These are phyloP conservation scores for Rutstroemia sp. DNA, from an alignment of 2,329 filamentous ascomycete genomes.

Conservation along the genomic window DNA sequence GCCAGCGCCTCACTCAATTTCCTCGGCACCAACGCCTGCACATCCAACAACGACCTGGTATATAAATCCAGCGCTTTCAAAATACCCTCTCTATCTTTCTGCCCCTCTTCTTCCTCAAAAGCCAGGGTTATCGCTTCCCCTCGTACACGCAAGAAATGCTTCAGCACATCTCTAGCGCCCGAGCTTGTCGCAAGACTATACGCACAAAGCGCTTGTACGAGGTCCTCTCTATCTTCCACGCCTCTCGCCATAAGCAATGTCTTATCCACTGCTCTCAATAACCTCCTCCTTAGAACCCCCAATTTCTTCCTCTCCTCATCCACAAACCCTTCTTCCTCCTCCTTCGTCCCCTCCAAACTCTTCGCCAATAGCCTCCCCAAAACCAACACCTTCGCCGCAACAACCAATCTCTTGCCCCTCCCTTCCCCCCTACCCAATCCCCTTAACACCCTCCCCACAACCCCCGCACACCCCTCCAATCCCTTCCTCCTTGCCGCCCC, in stretches of 20 bases:
- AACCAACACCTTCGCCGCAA: conserved; percentile 66
- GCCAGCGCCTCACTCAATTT: conserved; percentile 63
- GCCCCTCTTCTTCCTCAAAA: conserved; percentile 45
- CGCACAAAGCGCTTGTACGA: conserved; percentile 70
- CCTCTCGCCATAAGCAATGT: conserved; percentile 53
- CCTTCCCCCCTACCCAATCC: conserved; percentile 22
- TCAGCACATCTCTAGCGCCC: conserved; percentile 69
- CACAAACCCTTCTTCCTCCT: conserved; percentile 33
- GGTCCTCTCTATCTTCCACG: conserved; percentile 38
- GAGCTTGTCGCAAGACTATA: conserved; percentile 77
- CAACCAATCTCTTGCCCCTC: conserved; percentile 38
- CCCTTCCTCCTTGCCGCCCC: conserved; percentile 39
- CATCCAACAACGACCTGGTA: conserved; percentile 67
- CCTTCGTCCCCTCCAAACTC: conserved; percentile 51
- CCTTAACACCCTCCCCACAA: conserved; percentile 42
- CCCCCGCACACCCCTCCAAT: conserved; percentile 44
- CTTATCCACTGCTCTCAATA: conserved; percentile 62
- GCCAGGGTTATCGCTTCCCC: conserved; percentile 58
- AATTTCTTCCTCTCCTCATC: conserved; percentile 59
- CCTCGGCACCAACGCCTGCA: conserved; percentile 67
- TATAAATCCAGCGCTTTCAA: conserved; percentile 64
- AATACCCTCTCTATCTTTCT: conserved; percentile 38
- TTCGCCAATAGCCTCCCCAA: conserved; percentile 70
- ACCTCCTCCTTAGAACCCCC: conserved; percentile 50
- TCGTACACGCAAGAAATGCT: conserved; percentile 70